Evolutionary conservation across 768 basidiomycete species (phyloP).

Genomic region (Tephrocybe sp.): DNA sequence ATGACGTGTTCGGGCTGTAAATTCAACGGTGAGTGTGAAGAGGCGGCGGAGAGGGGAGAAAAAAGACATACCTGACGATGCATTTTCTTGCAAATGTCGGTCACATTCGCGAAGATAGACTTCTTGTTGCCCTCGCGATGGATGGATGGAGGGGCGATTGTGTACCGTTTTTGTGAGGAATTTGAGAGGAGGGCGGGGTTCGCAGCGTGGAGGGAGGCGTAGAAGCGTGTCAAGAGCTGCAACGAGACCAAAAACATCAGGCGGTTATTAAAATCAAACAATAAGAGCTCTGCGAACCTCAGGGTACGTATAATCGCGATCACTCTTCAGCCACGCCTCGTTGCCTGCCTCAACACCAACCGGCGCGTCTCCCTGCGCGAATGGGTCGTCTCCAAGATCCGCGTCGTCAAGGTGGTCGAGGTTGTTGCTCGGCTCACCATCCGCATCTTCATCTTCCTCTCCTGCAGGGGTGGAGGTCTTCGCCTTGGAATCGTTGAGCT

Average conservation of each 20-base stretch:
- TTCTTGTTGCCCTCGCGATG: slow-evolving; percentile 97
- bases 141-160: slow-evolving; percentile 93
- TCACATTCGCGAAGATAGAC: slow-evolving; percentile 94
- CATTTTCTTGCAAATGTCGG: slow-evolving; percentile 98
- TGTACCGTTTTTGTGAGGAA: slow-evolving; percentile 90
- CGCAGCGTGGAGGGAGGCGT: slow-evolving; percentile 85
- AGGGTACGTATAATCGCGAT: slow-evolving; percentile 94
- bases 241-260: slow-evolving; percentile 1
- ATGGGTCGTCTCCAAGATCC: slow-evolving; percentile 89
- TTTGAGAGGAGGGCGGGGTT: slow-evolving; percentile 87
- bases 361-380: slow-evolving; percentile 60
- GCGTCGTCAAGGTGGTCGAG: slow-evolving; percentile 73
- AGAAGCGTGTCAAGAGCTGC: slow-evolving; percentile 94
- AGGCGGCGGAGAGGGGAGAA: not conserved
- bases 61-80: slow-evolving; percentile 63
- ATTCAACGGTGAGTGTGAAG: not conserved
- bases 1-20: slow-evolving; percentile 95
- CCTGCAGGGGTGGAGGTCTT: slow-evolving; percentile 36
- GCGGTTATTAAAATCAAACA: not conserved
- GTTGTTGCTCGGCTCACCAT: slow-evolving; percentile 60
- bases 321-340: slow-evolving; percentile 89
- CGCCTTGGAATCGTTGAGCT: slow-evolving; percentile 70
- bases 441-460: slow-evolving; percentile 54
- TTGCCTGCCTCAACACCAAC: slow-evolving; percentile 70
- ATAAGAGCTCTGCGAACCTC: slow-evolving; percentile 56